phyloP scores from a whole-genome alignment of 805 yeast species.

The Candida broadrunensis region DNA sequence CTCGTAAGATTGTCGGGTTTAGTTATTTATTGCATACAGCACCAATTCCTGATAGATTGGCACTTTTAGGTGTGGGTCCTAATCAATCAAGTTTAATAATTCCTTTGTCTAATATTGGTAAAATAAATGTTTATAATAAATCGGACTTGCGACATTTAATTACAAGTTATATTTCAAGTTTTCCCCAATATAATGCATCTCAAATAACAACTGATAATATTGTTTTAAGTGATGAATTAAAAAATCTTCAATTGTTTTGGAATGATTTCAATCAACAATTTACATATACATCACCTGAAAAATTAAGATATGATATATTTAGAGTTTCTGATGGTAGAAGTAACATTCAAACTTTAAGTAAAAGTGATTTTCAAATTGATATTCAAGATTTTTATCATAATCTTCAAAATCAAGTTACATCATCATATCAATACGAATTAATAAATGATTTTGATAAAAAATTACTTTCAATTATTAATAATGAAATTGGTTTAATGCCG shows the following conservation, averaged over 20 bases:
- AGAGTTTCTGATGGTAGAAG: neutral
- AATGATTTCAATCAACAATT: neutral
- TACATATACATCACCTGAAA: neutral
- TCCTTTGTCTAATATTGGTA: conserved; percentile 6
- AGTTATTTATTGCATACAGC: conserved; percentile 26
- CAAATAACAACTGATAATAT: neutral
- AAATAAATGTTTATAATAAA: neutral
- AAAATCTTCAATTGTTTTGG: neutral
- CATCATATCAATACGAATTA: neutral
- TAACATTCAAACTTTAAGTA: conserved; percentile 5
- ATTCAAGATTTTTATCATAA: conserved; percentile 5
- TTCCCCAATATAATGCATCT: neutral
- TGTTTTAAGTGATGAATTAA: neutral
- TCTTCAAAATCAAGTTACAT: neutral
- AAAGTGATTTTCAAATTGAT: conserved; percentile 19
- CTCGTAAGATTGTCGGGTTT: conserved; percentile 30
- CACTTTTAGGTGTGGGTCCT: conserved; percentile 24
- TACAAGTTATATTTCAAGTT: neutral
- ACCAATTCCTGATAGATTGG: conserved; percentile 26
- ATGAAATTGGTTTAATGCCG: neutral
- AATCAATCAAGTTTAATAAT: conserved; percentile 18
- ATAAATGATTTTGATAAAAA: conserved; percentile 5
- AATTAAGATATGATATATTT: conserved; percentile 3
- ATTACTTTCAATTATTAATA: neutral
- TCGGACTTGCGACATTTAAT: neutral